Conservation (phyloP, 2,329 filamentous ascomycete genomes). For the Zymoseptoria crescenta region DNA sequence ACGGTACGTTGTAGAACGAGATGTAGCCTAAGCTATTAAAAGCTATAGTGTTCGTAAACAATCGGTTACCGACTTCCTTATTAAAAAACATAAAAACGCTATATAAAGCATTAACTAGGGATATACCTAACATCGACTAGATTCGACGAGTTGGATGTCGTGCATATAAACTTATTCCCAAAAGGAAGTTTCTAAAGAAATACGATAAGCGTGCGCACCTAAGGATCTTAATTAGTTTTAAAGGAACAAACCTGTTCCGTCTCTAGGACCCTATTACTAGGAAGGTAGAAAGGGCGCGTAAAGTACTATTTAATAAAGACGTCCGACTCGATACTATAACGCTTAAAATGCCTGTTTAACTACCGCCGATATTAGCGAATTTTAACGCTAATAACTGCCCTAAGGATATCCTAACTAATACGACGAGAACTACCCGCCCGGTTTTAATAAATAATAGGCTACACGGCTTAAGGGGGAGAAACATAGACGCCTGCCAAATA, state of each 20-base stretch:
- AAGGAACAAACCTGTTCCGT: too few species aligned
- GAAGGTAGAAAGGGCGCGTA: neutral
- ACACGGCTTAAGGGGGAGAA: neutral
- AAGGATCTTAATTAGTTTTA: too few species aligned
- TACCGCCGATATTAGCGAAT: neutral
- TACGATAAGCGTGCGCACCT: too few species aligned
- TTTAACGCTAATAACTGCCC: neutral
- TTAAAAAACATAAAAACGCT: neutral
- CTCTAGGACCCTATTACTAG: too few species aligned
- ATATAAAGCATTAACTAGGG: neutral
- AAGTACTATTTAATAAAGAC: slow-evolving; percentile 1
- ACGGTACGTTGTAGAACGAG: too few species aligned
- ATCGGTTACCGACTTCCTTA: neutral
- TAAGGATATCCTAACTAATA: neutral
- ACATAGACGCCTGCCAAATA: neutral
- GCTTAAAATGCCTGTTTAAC: neutral
- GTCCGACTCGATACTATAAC: neutral
- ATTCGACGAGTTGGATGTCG: neutral
- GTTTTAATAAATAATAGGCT: too few species aligned
- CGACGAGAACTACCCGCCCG: neutral
- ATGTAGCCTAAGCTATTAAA: neutral
- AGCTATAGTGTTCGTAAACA: neutral
- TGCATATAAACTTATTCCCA: slow-evolving; percentile 1
- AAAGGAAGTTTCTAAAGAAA: too few species aligned
- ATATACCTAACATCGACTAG: neutral